Base-by-base conservation (phyloP, 441 rosid genomes). In the Populus hybrid region DNA sequence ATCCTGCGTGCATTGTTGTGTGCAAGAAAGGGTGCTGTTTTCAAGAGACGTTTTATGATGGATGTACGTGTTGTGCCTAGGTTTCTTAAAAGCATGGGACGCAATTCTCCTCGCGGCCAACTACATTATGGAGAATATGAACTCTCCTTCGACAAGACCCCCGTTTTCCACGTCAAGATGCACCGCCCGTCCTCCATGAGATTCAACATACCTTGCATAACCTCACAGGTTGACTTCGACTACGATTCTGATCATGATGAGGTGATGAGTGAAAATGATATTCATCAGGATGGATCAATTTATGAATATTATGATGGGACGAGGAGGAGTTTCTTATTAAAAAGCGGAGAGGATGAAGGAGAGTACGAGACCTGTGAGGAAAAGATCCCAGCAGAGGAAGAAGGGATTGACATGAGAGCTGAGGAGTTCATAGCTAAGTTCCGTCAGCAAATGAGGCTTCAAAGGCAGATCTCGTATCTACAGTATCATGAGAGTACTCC, bases 101-200 rank as follows among this genome's bases (percentile, higher is more conserved):
- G 73, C 18, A 20, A 75, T 10, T 36, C 70, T 40, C 77, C 81
- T 23, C 72, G 73, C 26, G 81, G 72, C 74, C 82, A 67, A 5
- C 28, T 79, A 32, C 82, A 77, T 75, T 85, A 85, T 28, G 78
- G 89, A 5, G 96, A 93, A 77, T 87, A 90, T 6, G 86, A 94
- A 85, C 94, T 95, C 30, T 92, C 98, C 10, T 95, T 95, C 76
- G 97, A 92, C 40, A 77, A 94, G 72, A 94, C 98, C 0, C 99
- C 97, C 0, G 75, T 91, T 57, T 87, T 94, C 80, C 89, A 87
- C 32, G 84, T 89, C 63, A 92, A 88, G 85, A 89, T 92, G 87
- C 86, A 85, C 82, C 91, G 94, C 3, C 94, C 95, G 0, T 78
- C 90, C 72, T 92, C 99, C 38, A 83, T 88, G 94, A 83, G 97